Conservation (phyloP, 768 basidiomycete genomes). For the Lyophyllum shimeji region DNA sequence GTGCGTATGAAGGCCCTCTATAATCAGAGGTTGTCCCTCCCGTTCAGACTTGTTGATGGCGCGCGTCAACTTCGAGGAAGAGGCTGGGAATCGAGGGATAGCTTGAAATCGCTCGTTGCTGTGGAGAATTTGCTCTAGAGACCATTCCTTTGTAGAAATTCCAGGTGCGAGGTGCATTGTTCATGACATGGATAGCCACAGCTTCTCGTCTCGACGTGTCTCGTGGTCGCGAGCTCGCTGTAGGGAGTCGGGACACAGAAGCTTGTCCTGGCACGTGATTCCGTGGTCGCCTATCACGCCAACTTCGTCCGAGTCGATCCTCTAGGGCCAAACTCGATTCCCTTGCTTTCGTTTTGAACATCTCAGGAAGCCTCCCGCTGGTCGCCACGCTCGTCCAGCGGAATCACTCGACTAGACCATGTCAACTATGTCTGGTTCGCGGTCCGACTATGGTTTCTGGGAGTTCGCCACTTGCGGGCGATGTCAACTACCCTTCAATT, state of each 20-base stretch:
- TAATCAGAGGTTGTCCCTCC: conserved; percentile 59
- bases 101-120: conserved; percentile 22
- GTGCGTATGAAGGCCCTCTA: conserved; percentile 59
- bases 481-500: conserved; percentile 67
- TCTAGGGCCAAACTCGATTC: conserved; percentile 16
- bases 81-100: conserved; percentile 38
- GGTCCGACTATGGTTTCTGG: conserved; percentile 67
- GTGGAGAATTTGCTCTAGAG: conserved; percentile 29
- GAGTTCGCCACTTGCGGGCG: conserved; percentile 71
- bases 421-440: conserved; percentile 35
- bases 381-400: background rate
- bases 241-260: background rate
- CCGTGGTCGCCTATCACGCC: conserved; percentile 17
- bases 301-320: too few relatives aligned
- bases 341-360: background rate
- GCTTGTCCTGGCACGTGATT: conserved; percentile 12
- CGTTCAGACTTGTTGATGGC: conserved; percentile 47
- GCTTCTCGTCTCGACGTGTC: conserved; percentile 7
- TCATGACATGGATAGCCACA: conserved; percentile 6
- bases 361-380: background rate
- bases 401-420: conserved; percentile 20
- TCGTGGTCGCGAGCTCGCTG: background rate
- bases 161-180: background rate
- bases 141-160: conserved; percentile 42
- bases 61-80: conserved; percentile 25